Base-by-base conservation (phyloP, 108 stramenopile species). In the Phaeodactylum tricornutum region DNA sequence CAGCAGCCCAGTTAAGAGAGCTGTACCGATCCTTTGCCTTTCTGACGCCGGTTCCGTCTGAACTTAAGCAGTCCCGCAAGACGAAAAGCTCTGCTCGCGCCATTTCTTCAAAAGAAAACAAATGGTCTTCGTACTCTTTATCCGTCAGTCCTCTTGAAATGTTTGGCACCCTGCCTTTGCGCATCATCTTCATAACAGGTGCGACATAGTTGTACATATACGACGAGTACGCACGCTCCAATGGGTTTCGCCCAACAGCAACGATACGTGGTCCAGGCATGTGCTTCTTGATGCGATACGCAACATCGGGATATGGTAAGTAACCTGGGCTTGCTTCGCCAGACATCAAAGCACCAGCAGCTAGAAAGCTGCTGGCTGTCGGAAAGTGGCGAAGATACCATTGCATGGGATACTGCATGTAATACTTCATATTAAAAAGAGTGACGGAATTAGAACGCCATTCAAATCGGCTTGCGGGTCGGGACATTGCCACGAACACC, bases 271-370 rank as follows among this genome's bases (percentile, higher is more conserved):
- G 61, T 3, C 40, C 47, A 8, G 44, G 59, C 20, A 60, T 30
- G 19, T 35, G 29, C 19, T 55, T 20, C 39, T n/a, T 30, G 16
- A 50, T 23, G 14, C 9, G 2, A 0, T 38, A 27, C 0, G 56
- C 72, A 11, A 60, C 61, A 23, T 73, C 57, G 23, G 77, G 77
- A 52, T 79, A 79, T 12, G 77, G 77, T 42, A 90, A 49, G 41
- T 90, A 90, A 5, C 88, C 88, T 6, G 88, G 88, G 48, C 71
- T 74, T 6, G 88, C 88, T 48, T 90, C 88, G 17, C 88, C 88
- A 1, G 84, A 86, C 81, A 90, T 79, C 4, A 90, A 50, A 3
- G 81, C 71, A 0, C 88, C 88, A 22, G 65, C 51, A 7, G 73
- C 69, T 19, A 90, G 48, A 50, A 90, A 86, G 35, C 46, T 49